A percentile compares a stretch with the other conserved stretches of the same genome.
Conservation (phyloP, 305 asterid genomes). For the Plantago rigida region DNA sequence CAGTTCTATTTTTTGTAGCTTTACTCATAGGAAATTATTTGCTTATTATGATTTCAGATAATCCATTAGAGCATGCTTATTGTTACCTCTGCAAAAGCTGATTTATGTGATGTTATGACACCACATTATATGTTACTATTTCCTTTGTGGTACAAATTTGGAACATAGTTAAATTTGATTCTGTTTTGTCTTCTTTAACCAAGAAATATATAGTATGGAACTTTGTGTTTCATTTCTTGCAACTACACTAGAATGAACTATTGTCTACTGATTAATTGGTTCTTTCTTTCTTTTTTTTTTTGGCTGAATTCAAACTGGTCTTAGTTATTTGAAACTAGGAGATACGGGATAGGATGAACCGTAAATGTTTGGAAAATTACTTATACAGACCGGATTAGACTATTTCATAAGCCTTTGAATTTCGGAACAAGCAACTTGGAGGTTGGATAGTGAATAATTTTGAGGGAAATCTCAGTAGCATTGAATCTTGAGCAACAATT, state of each 20-base stretch:
- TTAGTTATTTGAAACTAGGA: too few relatives aligned
- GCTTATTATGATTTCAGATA: conserved; percentile 9
- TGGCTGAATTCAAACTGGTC: too few relatives aligned
- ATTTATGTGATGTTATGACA: conserved; percentile 13
- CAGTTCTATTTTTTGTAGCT: conserved; percentile 17
- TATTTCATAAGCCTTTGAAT: not conserved
- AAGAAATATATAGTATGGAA: too few relatives aligned
- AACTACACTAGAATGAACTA: too few relatives aligned
- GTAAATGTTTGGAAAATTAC: too few relatives aligned
- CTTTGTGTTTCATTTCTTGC: too few relatives aligned
- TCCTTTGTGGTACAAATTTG: conserved; percentile 1
- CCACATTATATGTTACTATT: conserved; percentile 27
- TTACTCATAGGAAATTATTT: conserved; percentile 27
- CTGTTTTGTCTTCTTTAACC: not conserved
- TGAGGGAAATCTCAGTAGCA: conserved; percentile 28
- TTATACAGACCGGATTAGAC: too few relatives aligned
- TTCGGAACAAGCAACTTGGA: too few relatives aligned
- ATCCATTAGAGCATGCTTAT: conserved; percentile 20
- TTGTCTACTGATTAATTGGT: too few relatives aligned
- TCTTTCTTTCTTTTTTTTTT: too few relatives aligned
- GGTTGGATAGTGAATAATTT: conserved; percentile 1
- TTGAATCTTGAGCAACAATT: conserved; percentile 22
- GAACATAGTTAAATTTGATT: conserved; percentile 7
- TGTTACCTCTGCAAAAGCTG: conserved; percentile 28
- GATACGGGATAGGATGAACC: too few relatives aligned